phyloP scores from a whole-genome alignment of 768 basidiomycete genomes.

The Lepiota venenata region DNA sequence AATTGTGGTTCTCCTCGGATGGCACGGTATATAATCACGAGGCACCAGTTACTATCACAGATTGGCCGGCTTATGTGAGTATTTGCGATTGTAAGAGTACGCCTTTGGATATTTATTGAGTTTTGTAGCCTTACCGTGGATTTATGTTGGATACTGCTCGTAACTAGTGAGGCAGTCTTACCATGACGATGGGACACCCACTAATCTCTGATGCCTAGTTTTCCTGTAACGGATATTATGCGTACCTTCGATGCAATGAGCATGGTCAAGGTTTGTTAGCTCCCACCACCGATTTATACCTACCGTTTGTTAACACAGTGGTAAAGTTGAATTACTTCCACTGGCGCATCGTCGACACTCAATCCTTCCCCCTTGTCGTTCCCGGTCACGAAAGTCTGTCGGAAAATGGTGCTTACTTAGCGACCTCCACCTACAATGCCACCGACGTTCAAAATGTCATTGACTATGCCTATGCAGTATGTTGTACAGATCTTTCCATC shows the following conservation, averaged over 20 bases:
- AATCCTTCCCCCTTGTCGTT: conserved; percentile 76
- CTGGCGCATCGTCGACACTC: conserved; percentile 84
- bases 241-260: conserved; percentile 76
- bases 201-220: conserved; percentile 30
- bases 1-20: conserved; percentile 59
- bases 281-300: background rate
- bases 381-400: conserved; percentile 59
- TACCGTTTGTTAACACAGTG: background rate
- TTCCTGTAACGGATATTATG: conserved; percentile 59
- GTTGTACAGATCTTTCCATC: conserved; percentile 20
- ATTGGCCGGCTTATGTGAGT: conserved; percentile 66
- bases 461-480: conserved; percentile 64
- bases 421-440: too few species aligned
- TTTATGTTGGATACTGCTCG: conserved; percentile 80
- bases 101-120: background rate
- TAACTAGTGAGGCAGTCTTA: conserved; percentile 49
- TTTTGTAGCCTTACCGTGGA: conserved; percentile 62
- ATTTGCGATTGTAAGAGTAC: background rate
- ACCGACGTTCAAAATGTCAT: conserved; percentile 58
- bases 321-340: conserved; percentile 69
- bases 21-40: conserved; percentile 50
- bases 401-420: conserved; percentile 63
- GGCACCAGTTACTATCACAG: conserved; percentile 56
- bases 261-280: conserved; percentile 52
- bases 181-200: background rate